Evolutionary conservation across 805 yeast genomes (phyloP), one percentile per base, ranked within the genome.

Genomic region (baker's yeast (Saccharomyces cerevisiae)): DNA sequence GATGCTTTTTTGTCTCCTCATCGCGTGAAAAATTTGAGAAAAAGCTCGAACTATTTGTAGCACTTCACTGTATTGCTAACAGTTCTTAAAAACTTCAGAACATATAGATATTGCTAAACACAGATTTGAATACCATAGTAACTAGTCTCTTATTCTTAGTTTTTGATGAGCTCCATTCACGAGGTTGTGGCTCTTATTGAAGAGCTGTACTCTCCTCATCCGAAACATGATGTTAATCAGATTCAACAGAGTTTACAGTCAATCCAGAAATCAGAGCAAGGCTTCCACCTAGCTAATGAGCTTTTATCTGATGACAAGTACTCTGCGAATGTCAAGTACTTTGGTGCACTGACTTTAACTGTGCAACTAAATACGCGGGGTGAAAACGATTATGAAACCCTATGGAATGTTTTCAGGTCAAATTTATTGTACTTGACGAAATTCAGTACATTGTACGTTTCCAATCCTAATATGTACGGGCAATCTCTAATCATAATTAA

Each of bases 291-390:
- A 13, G 73, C 70, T 2, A 59, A 61, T 52, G 68, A 62, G 29
- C 49, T 70, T 43, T 50, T 70, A 22, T 50, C 53, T 4, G 55
- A 58, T 24, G 53, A 55, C 2, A 49, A 41, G 2, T 63, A 52
- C 48, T 63, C 69, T 17, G 46, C 65, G 5, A 66, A 69, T 55
- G 68, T 64, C 11, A 61, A 65, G 51, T 70, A 68, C 56, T 70
- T 70, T 54, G 73, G 72, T 51, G 73, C 73, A 2, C 53, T 70
- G 41, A 69, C 72, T 4, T 57, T 67, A 17, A 63, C 73, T 14
- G 73, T 70, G 10, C 72, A 69, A 47, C 52, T 67, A 13, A 66
- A 61, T 49, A 57, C 63, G 1, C 56, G 53, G 48, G 59, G 49
- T 2, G 53, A 55, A 22, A 56, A 61, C 2, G 55, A 55, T 5